Percentiles rank a stretch among this genome's conserved stretches.
These are phyloP conservation scores for Geotrichum klebahnii DNA, from an alignment of 1,139 yeast species.

Conservation along the genomic window DNA sequence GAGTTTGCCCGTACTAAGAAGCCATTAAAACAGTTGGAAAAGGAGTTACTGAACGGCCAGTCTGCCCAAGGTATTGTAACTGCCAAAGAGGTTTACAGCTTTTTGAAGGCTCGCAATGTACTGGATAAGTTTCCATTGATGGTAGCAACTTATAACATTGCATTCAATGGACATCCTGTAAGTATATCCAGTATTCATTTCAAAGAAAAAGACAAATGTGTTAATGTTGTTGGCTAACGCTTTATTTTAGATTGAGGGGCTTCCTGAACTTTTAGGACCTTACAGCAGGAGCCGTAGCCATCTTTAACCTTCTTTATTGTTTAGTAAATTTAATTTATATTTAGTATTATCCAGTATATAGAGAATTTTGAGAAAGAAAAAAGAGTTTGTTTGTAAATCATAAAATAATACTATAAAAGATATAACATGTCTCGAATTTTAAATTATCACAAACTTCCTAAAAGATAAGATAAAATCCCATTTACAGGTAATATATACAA, in stretches of 20 bases:
- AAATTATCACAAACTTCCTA: no score
- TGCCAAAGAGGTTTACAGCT: conserved; percentile 81
- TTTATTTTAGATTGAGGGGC: conserved; percentile 28
- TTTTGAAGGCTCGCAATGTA: conserved; percentile 58
- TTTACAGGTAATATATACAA: no score
- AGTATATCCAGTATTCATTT: conserved; percentile 1
- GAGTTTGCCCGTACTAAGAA: conserved; percentile 54
- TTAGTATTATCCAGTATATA: no score
- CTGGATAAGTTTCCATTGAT: conserved; percentile 79
- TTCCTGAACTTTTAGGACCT: conserved; percentile 34
- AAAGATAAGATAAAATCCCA: no score
- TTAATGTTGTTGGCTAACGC: background rate
- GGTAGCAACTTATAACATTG: conserved; percentile 76
- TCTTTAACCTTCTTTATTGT: background rate
- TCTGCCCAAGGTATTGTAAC: conserved; percentile 92
- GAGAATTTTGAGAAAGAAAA: no score
- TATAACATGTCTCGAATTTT: no score
- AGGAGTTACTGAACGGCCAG: conserved; percentile 81
- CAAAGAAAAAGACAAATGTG: background rate
- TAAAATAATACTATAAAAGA: no score
- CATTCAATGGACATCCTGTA: conserved; percentile 59
- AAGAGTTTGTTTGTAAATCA: no score
- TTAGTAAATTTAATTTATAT: background rate
- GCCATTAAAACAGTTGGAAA: conserved; percentile 74
- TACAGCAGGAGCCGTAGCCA: conserved; percentile 13